Evolutionary conservation across 2,329 filamentous ascomycete species (phyloP).

Genomic region (Didymella sp.): DNA sequence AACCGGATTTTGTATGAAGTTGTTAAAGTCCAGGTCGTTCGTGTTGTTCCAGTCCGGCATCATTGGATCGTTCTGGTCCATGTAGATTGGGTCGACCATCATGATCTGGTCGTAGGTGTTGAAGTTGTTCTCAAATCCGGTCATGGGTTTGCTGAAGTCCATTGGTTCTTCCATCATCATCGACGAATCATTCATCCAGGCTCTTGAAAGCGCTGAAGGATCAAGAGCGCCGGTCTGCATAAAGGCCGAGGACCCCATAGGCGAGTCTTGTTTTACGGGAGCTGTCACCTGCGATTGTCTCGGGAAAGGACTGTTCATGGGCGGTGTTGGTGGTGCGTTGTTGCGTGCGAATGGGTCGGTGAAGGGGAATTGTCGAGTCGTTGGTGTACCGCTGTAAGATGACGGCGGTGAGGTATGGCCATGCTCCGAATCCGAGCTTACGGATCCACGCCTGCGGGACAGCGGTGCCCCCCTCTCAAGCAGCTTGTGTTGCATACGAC

Average conservation of each 20-base stretch:
- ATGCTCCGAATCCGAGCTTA: slow-evolving; percentile 65
- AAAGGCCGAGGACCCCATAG: slow-evolving; percentile 39
- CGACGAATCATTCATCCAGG: slow-evolving; percentile 43
- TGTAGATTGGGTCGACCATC: slow-evolving; percentile 44
- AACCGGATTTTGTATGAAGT: slow-evolving; percentile 47
- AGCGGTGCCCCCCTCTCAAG: slow-evolving; percentile 60
- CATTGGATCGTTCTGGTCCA: slow-evolving; percentile 41
- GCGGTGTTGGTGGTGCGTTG: slow-evolving; percentile 48
- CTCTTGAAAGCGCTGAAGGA: slow-evolving; percentile 39
- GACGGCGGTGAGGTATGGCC: slow-evolving; percentile 53
- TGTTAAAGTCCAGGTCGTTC: slow-evolving; percentile 47
- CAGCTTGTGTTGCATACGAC: slow-evolving; percentile 62
- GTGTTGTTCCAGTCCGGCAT: slow-evolving; percentile 47
- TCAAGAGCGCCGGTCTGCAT: slow-evolving; percentile 41
- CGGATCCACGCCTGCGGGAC: slow-evolving; percentile 61
- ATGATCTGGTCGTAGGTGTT: slow-evolving; percentile 42
- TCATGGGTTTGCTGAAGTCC: slow-evolving; percentile 47
- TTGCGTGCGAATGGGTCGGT: slow-evolving; percentile 42
- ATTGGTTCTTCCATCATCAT: slow-evolving; percentile 49
- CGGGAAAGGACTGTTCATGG: slow-evolving; percentile 50
- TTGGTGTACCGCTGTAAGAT: slow-evolving; percentile 49
- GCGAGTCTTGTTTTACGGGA: slow-evolving; percentile 43
- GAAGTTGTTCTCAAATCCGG: slow-evolving; percentile 41
- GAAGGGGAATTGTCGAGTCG: slow-evolving; percentile 43
- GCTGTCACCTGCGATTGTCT: slow-evolving; percentile 42